These are phyloP conservation scores for Aspergillus persii DNA, from an alignment of 2,329 filamentous ascomycete genomes.

Conservation along the genomic window DNA sequence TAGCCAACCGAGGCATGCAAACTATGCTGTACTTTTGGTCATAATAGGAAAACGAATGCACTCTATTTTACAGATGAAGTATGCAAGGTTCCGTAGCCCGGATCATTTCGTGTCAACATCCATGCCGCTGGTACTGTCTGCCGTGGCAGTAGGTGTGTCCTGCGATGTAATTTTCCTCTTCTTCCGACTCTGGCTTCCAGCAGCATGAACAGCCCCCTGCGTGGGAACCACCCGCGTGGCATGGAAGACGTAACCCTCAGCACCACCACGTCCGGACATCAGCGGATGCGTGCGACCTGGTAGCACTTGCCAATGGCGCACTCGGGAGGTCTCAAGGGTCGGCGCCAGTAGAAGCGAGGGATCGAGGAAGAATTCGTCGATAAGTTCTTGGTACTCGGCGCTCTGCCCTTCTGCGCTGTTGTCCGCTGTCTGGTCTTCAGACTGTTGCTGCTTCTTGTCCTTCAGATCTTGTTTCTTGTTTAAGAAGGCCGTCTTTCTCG, in stretches of 20 bases:
- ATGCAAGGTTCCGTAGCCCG: not conserved
- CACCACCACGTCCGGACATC: constrained; percentile 85
- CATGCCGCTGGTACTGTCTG: constrained; percentile 18
- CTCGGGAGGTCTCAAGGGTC: constrained; percentile 74
- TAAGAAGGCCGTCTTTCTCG: constrained; percentile 70
- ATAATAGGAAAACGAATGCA: not conserved
- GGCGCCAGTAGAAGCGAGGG: constrained; percentile 79
- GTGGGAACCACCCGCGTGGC: constrained; percentile 77
- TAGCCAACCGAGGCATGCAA: no score
- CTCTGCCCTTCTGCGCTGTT: constrained; percentile 29
- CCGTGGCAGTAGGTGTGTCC: constrained; percentile 20
- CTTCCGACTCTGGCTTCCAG: constrained; percentile 67
- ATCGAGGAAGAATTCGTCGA: constrained; percentile 80
- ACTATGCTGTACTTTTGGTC: not conserved
- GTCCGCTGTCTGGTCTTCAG: not conserved
- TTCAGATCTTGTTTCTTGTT: constrained; percentile 34
- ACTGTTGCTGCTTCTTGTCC: constrained; percentile 10
- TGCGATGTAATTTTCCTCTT: constrained; percentile 59
- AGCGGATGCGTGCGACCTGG: constrained; percentile 88
- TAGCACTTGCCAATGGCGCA: constrained; percentile 83
- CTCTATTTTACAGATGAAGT: not conserved
- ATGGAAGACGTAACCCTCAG: constrained; percentile 88
- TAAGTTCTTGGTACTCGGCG: constrained; percentile 24
- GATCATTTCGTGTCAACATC: constrained; percentile 33
- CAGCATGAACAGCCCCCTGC: constrained; percentile 75